These are phyloP conservation scores for Aureobasidium namibiae DNA, from an alignment of 2,329 filamentous ascomycete genomes.

Conservation along the genomic window DNA sequence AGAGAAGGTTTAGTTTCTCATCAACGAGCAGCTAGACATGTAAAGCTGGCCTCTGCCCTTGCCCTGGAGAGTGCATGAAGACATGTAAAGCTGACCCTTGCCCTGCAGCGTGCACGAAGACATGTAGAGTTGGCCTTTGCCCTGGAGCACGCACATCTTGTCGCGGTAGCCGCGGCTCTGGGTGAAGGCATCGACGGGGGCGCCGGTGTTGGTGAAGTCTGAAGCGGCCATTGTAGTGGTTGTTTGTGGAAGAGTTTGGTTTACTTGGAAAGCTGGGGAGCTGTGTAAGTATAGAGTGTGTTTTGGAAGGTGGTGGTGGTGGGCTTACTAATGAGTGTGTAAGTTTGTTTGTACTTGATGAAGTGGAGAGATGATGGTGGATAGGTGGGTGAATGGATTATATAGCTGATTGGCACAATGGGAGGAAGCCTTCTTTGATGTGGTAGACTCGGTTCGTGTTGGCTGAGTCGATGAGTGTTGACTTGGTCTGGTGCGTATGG, in stretches of 20 bases:
- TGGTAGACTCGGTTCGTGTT: background rate
- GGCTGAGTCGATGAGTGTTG: background rate
- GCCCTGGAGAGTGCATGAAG: background rate
- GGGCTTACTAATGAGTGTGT: slow-evolving; percentile 1
- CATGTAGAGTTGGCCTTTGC: background rate
- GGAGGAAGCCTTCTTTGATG: background rate
- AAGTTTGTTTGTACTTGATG: background rate
- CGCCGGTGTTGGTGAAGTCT: background rate
- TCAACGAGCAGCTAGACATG: background rate
- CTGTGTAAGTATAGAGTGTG: background rate
- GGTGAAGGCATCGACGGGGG: background rate
- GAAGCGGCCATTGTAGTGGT: background rate
- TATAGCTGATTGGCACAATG: background rate
- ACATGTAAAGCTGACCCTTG: background rate
- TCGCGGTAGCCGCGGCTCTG: background rate
- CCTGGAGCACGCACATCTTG: background rate
- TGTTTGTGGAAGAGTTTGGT: no score
- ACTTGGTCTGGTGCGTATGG: background rate
- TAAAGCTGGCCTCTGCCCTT: background rate
- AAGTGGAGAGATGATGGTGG: background rate
- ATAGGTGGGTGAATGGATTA: background rate
- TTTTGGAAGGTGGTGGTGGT: background rate
- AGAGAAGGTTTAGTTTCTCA: no score
- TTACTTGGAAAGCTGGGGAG: background rate
- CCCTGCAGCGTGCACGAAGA: background rate